A percentile compares a stretch with the other conserved stretches of the same genome.
Conservation (phyloP, 2,329 filamentous ascomycete genomes). For the Pseudogymnoascus pannorum region DNA sequence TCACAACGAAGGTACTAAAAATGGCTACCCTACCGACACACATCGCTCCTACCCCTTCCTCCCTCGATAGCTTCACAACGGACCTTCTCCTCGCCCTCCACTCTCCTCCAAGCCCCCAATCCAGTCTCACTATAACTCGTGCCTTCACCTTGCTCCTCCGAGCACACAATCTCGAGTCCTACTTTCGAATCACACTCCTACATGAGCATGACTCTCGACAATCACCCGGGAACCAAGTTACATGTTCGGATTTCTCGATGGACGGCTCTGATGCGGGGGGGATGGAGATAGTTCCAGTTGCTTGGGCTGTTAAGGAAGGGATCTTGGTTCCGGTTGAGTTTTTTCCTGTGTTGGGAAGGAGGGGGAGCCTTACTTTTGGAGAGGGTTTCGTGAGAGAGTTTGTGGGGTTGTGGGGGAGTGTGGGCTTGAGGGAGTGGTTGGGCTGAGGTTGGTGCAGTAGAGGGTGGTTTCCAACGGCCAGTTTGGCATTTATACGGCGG, state of each 20-base stretch:
- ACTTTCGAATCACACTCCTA: background rate
- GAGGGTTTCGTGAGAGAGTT: background rate
- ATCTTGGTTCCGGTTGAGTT: background rate
- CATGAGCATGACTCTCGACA: background rate
- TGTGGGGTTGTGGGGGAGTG: background rate
- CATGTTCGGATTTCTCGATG: background rate
- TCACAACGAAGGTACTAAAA: background rate
- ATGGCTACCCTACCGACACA: background rate
- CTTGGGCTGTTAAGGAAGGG: background rate
- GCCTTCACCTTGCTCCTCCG: background rate
- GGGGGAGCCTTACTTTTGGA: background rate
- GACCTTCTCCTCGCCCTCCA: background rate
- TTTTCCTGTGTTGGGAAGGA: background rate
- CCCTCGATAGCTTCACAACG: background rate
- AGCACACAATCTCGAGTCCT: background rate
- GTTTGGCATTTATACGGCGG: background rate
- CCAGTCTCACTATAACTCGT: background rate
- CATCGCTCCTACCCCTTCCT: background rate
- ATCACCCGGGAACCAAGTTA: background rate
- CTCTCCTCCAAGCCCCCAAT: background rate
- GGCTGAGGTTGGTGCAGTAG: constrained; percentile 1
- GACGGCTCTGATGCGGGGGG: background rate
- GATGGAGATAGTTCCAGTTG: background rate
- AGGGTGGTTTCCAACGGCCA: background rate
- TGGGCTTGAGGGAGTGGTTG: constrained; percentile 4